Evolutionary conservation across 768 basidiomycete species (phyloP), one percentile per base, ranked within the genome.

Genomic region (Tricholoma bakamatsutake): DNA sequence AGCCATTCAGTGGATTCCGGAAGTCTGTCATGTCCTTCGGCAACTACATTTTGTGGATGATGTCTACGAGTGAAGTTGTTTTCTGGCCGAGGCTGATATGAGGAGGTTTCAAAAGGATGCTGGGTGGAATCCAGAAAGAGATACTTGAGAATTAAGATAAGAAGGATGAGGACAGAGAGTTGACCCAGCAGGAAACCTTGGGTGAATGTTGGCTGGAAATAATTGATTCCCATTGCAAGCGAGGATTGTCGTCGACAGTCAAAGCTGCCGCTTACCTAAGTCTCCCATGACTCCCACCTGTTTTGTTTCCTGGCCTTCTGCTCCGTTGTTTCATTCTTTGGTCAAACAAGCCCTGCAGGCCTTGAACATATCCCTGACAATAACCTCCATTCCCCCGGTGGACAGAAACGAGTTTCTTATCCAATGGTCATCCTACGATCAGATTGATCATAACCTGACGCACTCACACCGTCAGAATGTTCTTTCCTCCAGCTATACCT

Each of bases 141-240:
- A 73, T 97, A 98, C 66, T 91, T 90, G 71, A 99, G 83, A 67
- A 99, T 82, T 59, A 94, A 73, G 47, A 77, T 78, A 28, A 91
- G 79, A 47, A 95, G 78, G 50, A 88, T 64, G 43, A 93, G 75
- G 62, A 99, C 87, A 24, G 93, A 95, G 18, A 92, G 77, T 69
- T 98, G 96, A 55, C 96, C 96, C 43, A 98, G 72, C 37, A 99
- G 76, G 34, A 99, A 81, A 13, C 96, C 96, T 67, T 98, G 95
- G 0, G 95, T 97, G 72, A 99, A 99, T 1, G 92, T 94, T 18
- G 88, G 90, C 62, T 88, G 84, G 42, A 90, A 67, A 71, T 85
- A 86, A 66, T 80, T 82, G 62, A 67, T 69, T 50, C 74, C 74
- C 83, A 80, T 80, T 31, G 56, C 13, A 49, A 31, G 18, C 34